Evolutionary conservation across 164 flowering plant genomes (phyloP), one percentile per base, ranked within the genome.

Genomic region (Magnolia sinica): DNA sequence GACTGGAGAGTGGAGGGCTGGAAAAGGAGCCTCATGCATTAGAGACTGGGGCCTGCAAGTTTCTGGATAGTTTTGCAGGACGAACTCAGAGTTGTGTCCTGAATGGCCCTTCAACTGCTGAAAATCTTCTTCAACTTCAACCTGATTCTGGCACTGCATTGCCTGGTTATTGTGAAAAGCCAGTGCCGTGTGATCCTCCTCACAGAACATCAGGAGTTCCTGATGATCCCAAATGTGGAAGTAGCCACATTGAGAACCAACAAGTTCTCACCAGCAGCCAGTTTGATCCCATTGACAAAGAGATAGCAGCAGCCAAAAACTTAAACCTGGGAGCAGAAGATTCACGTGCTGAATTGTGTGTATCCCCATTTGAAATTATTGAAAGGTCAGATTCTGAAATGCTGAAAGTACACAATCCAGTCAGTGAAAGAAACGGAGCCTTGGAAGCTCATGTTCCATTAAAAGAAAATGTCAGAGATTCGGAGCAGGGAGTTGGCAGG

Each of bases 91-190:
- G 27, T 70, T 4, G 37, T 64, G 72, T 58, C 49, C 55, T 29
- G 37, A 61, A 78, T 78, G 76, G 18, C 66, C 71, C 77, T 79
- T 71, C 77, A 52, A 75, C 76, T 76, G 82, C 71, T 63, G 59
- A 64, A 61, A 63, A 71, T 73, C 70, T 74, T 50, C 61, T 68
- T 27, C 45, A 37, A 37, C 45, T 37, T 37, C 66, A 55, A 37
- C 68, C 65, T 64, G 58, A 70, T 8, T 7, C 50, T 4, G 31
- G 45, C 18, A 29, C 71, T 68, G 14, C 8, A 29, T 68, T 68
- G 29, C 45, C 29, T 16, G 31, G 14, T 29, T 8, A 68, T 68
- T 29, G 13, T 68, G n/a, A 68, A 5, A 70, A 70, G 73, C 1
- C 55, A 49, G 18, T 52, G 14, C n/a, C 27, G 20, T 13, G 11